Evolutionary conservation across 2,329 filamentous ascomycete species (phyloP), one percentile per base, ranked within the genome.

Genomic region (Claviceps digitariae): DNA sequence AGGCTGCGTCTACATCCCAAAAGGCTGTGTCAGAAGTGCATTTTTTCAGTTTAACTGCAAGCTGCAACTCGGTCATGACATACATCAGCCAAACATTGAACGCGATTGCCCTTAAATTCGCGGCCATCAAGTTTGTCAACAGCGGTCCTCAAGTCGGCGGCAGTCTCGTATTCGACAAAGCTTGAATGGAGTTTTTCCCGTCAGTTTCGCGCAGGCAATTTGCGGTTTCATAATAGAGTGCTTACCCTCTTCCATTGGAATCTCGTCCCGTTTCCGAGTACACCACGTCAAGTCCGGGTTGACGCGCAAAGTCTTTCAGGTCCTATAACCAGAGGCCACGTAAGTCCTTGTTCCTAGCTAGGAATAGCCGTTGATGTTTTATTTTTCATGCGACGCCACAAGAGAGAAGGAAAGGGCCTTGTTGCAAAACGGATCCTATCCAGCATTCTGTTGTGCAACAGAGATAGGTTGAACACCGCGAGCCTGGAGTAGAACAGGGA

Each of bases 241-340:
- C 86, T 72, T 72, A 95, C 90, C 91, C 91, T 81, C 87, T 88
- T 60, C 90, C 89, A 68, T 94, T 89, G 60, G 86, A 86, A 67
- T 95, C 90, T 64, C 91, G 90, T 63, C 84, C 86, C 56, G 94
- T 94, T 74, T 98, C 93, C 60, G 90, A 96, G 70, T 95, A 98
- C 65, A 98, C 93, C 60, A 98, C 93, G 69, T 97, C 93, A 71
- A 95, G 81, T 71, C 90, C 90, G 70, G 91, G 94, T 71, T 94
- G 88, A 68, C 93, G 90, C 58, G 93, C 93, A 73, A 98, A 98
- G 71, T 98, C 93, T 87, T 98, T 98, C 52, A 98, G 83, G 73
- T 98, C 93, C 93, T 98, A 90, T 74, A 84, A 75, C 78, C 79
- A 83, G 78, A 78, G 72, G 81, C 79, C 81, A 79, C 78, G 86